Percentiles rank a stretch among this genome's conserved stretches.
phyloP scores from a whole-genome alignment of 192 early-diverging fungal species.

The Backusella tarrabulga region DNA sequence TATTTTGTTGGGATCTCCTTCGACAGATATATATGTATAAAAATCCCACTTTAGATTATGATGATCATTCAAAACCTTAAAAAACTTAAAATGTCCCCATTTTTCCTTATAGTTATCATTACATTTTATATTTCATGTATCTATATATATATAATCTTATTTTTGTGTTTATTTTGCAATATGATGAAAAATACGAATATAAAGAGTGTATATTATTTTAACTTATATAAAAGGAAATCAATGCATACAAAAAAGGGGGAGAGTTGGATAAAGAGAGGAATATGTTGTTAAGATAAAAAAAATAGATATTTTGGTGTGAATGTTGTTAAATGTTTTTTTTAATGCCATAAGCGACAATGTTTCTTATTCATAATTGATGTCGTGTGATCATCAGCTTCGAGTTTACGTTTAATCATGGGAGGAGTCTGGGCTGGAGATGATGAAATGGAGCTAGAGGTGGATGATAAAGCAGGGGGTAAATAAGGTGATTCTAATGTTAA shows the following conservation, averaged over 20 bases:
- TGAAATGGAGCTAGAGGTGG: constrained; percentile 17
- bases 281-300: neutral
- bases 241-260: neutral
- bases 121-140: neutral
- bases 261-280: neutral
- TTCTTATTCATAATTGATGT: constrained; percentile 7
- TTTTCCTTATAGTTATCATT: neutral
- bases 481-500: neutral
- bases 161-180: neutral
- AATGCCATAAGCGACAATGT: constrained; percentile 7
- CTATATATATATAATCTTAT: neutral
- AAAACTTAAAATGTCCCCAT: neutral
- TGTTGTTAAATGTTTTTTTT: constrained; percentile 8
- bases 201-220: neutral
- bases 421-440: constrained; percentile 28
- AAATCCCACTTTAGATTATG: neutral
- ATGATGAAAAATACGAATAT: neutral
- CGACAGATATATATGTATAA: neutral
- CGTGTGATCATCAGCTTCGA: neutral
- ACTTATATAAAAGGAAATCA: constrained; percentile 1
- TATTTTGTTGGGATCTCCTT: neutral
- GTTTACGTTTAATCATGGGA: constrained; percentile 10
- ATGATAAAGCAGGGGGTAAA: constrained; percentile 8
- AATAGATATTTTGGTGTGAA: neutral
- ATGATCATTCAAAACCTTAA: neutral